A percentile compares a stretch with the other conserved stretches of the same genome.
phyloP scores from a whole-genome alignment of 345 rosid species.

The Citrus sp. region DNA sequence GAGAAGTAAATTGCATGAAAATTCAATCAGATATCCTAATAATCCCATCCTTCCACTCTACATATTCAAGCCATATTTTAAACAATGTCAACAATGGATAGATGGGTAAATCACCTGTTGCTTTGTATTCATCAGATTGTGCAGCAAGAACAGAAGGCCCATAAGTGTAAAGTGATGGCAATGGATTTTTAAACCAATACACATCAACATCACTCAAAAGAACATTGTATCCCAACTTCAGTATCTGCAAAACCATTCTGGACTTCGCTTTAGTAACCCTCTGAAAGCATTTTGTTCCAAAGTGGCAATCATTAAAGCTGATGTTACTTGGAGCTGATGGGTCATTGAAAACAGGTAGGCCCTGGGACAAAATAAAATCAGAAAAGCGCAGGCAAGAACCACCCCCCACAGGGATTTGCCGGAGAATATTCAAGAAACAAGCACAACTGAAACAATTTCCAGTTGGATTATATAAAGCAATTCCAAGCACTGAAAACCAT shows the following conservation, averaged over 20 bases:
- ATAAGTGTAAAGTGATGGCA: constrained; percentile 61
- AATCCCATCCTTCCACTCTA: neutral
- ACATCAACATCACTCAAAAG: constrained; percentile 89
- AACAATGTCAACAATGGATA: neutral
- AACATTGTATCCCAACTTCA: constrained; percentile 86
- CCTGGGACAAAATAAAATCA: constrained; percentile 38
- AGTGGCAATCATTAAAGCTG: constrained; percentile 89
- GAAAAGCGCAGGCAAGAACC: constrained; percentile 2
- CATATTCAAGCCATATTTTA: neutral
- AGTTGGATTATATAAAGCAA: neutral
- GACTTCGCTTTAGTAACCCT: constrained; percentile 91
- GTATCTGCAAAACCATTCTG: constrained; percentile 70
- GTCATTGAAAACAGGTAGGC: constrained; percentile 81
- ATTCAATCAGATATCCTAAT: neutral
- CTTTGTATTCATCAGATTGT: constrained; percentile 84
- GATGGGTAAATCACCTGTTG: constrained; percentile 44
- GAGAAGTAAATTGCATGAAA: neutral
- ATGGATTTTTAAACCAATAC: constrained; percentile 80
- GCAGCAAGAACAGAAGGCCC: constrained; percentile 74
- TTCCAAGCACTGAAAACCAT: neutral
- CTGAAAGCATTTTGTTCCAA: constrained; percentile 91
- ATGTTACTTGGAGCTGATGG: constrained; percentile 66
- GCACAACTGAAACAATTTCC: neutral
- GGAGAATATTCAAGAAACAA: constrained; percentile 5
- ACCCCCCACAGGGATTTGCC: neutral